A percentile compares a stretch with the other conserved stretches of the same genome.
These are phyloP conservation scores for Cylindrotheca fusiformis DNA, from an alignment of 108 stramenopile genomes.

Conservation along the genomic window DNA sequence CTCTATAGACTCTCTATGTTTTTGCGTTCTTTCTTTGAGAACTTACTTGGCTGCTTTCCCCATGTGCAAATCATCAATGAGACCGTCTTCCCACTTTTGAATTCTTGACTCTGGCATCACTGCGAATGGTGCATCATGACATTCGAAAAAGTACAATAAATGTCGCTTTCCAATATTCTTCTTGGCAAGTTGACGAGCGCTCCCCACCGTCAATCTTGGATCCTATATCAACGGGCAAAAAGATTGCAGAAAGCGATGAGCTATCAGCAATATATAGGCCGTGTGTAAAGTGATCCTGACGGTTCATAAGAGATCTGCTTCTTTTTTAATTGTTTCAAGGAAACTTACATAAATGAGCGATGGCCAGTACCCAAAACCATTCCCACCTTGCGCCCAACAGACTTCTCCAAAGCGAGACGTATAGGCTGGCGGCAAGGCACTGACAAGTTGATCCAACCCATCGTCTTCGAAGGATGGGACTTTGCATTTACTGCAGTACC, in stretches of 20 bases:
- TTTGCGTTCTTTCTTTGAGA: too few species aligned
- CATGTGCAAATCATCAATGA: constrained; percentile 71
- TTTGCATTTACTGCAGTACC: constrained; percentile 69
- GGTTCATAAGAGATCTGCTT: too few species aligned
- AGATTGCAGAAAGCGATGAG: too few species aligned
- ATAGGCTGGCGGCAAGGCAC: constrained; percentile 56
- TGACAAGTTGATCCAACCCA: constrained; percentile 62
- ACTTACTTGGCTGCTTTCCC: constrained; percentile 64
- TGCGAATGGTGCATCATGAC: constrained; percentile 78
- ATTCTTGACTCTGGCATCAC: constrained; percentile 58
- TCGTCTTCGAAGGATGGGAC: constrained; percentile 35
- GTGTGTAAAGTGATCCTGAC: too few species aligned
- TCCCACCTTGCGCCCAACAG: constrained; percentile 81
- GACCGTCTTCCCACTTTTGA: constrained; percentile 65
- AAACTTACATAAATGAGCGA: constrained; percentile 37
- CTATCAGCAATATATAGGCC: too few species aligned
- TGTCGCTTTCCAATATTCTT: constrained; percentile 83
- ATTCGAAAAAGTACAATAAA: constrained; percentile 84
- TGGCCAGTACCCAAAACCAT: constrained; percentile 75
- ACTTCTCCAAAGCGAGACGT: constrained; percentile 82
- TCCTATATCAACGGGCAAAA: too few species aligned
- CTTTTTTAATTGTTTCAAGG: too few species aligned
- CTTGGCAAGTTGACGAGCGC: constrained; percentile 64
- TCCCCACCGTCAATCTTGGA: constrained; percentile 76
- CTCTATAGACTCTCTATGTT: too few species aligned